A percentile compares a stretch with the other conserved stretches of the same genome.
Evolutionary conservation across 2,329 filamentous ascomycete genomes (phyloP).

Genomic region (Paraconiothyrium sp.): DNA sequence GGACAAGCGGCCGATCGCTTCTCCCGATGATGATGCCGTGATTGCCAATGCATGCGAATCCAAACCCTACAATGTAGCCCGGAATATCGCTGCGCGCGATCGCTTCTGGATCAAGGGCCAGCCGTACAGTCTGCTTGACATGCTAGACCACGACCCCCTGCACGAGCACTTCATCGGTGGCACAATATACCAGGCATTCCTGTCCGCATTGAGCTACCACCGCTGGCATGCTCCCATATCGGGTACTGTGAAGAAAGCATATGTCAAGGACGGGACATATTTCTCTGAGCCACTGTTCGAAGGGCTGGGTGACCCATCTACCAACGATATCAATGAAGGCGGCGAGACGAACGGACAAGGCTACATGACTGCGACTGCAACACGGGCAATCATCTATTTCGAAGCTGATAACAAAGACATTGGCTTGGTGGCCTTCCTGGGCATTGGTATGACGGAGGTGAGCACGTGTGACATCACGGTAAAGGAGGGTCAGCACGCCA

Average conservation of each 20-base stretch:
- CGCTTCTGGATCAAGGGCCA: slow-evolving; percentile 75
- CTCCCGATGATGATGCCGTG: slow-evolving; percentile 62
- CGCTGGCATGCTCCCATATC: slow-evolving; percentile 76
- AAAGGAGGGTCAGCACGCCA: slow-evolving; percentile 69
- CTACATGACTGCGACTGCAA: slow-evolving; percentile 74
- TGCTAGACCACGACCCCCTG: slow-evolving; percentile 67
- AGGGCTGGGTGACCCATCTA: slow-evolving; percentile 50
- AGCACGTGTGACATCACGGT: slow-evolving; percentile 77
- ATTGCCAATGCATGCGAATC: slow-evolving; percentile 74
- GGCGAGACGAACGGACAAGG: slow-evolving; percentile 67
- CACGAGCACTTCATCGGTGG: slow-evolving; percentile 67
- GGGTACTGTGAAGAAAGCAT: slow-evolving; percentile 67
- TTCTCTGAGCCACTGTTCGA: slow-evolving; percentile 69
- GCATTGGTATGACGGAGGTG: slow-evolving; percentile 81
- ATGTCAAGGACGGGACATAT: slow-evolving; percentile 71
- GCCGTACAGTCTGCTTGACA: slow-evolving; percentile 72
- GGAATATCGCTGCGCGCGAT: slow-evolving; percentile 64
- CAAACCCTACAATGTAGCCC: slow-evolving; percentile 63
- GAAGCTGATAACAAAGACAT: slow-evolving; percentile 73
- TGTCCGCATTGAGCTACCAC: slow-evolving; percentile 74
- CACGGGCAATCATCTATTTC: slow-evolving; percentile 74
- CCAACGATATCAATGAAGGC: slow-evolving; percentile 41
- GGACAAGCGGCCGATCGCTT: slow-evolving; percentile 66
- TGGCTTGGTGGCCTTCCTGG: slow-evolving; percentile 75
- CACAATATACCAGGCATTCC: slow-evolving; percentile 76